Evolutionary conservation across 78 protist species (phyloP), one percentile per base, ranked within the genome.

Genomic region (Planoprotostelium fungivorum): DNA sequence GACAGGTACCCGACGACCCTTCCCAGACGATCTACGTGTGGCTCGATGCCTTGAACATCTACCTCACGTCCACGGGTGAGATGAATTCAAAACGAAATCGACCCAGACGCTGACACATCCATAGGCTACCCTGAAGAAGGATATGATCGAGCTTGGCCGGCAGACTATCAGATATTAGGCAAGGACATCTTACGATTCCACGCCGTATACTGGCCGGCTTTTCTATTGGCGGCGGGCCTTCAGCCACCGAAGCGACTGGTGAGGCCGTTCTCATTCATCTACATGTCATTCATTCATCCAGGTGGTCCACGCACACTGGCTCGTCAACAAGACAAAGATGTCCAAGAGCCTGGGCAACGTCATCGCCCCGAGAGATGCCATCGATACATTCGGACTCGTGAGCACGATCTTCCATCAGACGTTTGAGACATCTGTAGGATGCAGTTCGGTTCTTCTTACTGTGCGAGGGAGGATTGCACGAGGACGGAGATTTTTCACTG

Each of bases 131-230:
- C 73, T 51, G 73, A 51, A 51, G 73, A 51, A 51, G 73, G 73
- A 25, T 51, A 25, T 16, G 73, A 51, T 5, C 5, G 16, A 16
- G 73, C 16, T 5, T 95, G 97, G 95, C 96, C 97, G 0, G 93
- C 96, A 25, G 87, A 88, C 38, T 29, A 84, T 34, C 99, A 98
- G 86, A 39, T 98, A 1, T 63, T 98, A 28, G 99, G 99, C 37
- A 98, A 98, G 93, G 99, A 98, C 93, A 98, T 98, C 87, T 29
- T 94, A n/a, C 87, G 92, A 93, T 98, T 98, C 89, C 99, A 98
- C 90, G 36, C 94, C 34, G 84, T 98, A 16, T 96, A 96, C 92
- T 98, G 99, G 99, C 99, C 99, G 23, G 98, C 99, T 0, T 96
- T 98, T 88, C 93, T 98, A 37, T 16, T 84, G 0, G 96, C 93